Evolutionary conservation across 2,329 filamentous ascomycete genomes (phyloP).

Genomic region (Trichoderma hamatum): DNA sequence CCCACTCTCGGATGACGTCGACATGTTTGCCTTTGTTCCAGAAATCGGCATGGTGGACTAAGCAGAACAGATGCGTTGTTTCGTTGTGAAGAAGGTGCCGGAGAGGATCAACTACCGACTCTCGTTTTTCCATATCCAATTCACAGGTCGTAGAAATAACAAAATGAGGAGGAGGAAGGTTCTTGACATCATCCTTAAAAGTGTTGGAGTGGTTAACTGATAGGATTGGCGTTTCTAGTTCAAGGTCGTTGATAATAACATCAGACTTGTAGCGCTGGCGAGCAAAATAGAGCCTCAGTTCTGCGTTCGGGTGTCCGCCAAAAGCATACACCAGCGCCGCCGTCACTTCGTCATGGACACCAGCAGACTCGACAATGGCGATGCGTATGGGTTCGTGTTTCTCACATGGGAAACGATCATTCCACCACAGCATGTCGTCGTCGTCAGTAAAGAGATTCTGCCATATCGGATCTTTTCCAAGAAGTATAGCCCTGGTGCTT

Average conservation of each 20-base stretch:
- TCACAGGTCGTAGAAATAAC: slow-evolving; percentile 21
- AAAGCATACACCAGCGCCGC: slow-evolving; percentile 23
- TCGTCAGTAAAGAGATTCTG: slow-evolving; percentile 13
- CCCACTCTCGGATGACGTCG: slow-evolving; percentile 18
- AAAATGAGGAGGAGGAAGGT: slow-evolving; percentile 15
- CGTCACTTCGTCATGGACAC: slow-evolving; percentile 19
- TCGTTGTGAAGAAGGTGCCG: slow-evolving; percentile 16
- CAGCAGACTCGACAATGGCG: slow-evolving; percentile 21
- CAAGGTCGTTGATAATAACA: slow-evolving; percentile 14
- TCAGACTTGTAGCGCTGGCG: slow-evolving; percentile 18
- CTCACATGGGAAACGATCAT: slow-evolving; percentile 18
- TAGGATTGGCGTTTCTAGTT: slow-evolving; percentile 15
- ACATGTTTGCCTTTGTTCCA: slow-evolving; percentile 17
- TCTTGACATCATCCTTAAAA: slow-evolving; percentile 12
- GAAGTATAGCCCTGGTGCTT: neutral
- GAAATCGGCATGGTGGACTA: slow-evolving; percentile 19
- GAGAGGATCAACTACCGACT: slow-evolving; percentile 11
- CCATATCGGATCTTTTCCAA: slow-evolving; percentile 5
- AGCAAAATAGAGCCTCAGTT: slow-evolving; percentile 18
- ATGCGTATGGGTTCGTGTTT: slow-evolving; percentile 21
- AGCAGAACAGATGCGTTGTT: slow-evolving; percentile 19
- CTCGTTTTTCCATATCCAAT: slow-evolving; percentile 21
- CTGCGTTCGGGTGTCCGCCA: slow-evolving; percentile 22
- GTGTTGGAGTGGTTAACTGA: slow-evolving; percentile 19
- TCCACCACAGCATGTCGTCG: slow-evolving; percentile 14